phyloP scores from a whole-genome alignment of 306 rosid species.

The Potentilla sterilis region DNA sequence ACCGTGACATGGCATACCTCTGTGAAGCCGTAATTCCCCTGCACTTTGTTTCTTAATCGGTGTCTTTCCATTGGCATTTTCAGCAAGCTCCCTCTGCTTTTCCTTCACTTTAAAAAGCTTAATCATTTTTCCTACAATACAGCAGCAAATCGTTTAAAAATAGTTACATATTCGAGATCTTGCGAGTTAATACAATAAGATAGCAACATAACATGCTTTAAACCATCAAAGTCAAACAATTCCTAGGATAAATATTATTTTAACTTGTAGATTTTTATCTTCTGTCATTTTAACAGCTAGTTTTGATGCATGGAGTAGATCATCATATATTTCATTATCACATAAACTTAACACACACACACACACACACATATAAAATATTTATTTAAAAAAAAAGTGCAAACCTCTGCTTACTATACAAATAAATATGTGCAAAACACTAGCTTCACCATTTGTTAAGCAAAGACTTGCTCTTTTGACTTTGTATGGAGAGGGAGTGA shows the following conservation, averaged over 20 bases:
- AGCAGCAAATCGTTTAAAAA: not conserved
- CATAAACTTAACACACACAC: not conserved
- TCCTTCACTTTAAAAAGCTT: constrained; percentile 62
- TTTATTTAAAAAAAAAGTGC: no score
- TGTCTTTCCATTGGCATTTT: constrained; percentile 44
- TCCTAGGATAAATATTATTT: not conserved
- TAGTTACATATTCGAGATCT: not conserved
- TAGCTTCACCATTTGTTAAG: not conserved
- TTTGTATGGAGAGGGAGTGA: no score
- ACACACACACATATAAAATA: no score
- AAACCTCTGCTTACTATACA: not conserved
- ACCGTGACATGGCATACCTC: constrained; percentile 28
- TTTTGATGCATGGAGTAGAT: not conserved
- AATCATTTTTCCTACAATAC: constrained; percentile 46
- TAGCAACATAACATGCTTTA: not conserved
- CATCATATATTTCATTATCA: no score
- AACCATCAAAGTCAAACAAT: no score
- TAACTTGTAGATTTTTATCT: not conserved
- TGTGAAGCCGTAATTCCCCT: constrained; percentile 60
- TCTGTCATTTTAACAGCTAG: not conserved
- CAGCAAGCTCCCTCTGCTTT: constrained; percentile 51
- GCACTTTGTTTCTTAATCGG: constrained; percentile 49
- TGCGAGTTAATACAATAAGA: not conserved
- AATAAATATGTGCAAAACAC: not conserved
- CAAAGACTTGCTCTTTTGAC: no score